Evolutionary conservation across 2,329 filamentous ascomycete genomes (phyloP).

Genomic region (Claviceps africana): DNA sequence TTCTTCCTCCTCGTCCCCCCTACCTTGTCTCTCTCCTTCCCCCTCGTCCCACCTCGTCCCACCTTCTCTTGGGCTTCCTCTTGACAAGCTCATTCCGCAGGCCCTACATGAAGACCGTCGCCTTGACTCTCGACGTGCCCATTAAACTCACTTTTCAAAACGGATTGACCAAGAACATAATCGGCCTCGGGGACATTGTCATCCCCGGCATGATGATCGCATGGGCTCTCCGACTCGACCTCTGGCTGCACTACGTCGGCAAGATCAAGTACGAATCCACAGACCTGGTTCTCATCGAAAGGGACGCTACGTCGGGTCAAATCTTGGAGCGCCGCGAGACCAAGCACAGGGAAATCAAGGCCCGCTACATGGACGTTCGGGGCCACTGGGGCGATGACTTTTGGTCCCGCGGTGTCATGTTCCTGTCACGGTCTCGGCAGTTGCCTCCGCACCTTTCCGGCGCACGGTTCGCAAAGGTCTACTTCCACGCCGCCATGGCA

Average conservation of each 20-base stretch:
- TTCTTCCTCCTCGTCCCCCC: neutral
- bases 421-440: conserved; percentile 11
- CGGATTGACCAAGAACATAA: conserved; percentile 60
- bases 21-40: neutral
- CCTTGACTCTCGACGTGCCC: conserved; percentile 76
- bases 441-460: conserved; percentile 22
- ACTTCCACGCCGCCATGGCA: conserved; percentile 63
- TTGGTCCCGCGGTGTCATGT: conserved; percentile 43
- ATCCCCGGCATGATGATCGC: conserved; percentile 84
- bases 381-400: conserved; percentile 73
- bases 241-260: conserved; percentile 67
- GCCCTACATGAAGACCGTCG: conserved; percentile 76
- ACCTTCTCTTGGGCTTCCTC: no score
- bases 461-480: conserved; percentile 60
- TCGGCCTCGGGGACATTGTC: conserved; percentile 89
- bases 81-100: conserved; percentile 20
- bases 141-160: conserved; percentile 73
- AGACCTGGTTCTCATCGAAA: conserved; percentile 20
- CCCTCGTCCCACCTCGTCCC: no score
- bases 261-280: conserved; percentile 39
- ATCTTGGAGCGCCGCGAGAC: conserved; percentile 21
- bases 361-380: conserved; percentile 43
- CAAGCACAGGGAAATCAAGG: conserved; percentile 35
- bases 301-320: conserved; percentile 19
- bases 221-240: conserved; percentile 78